Evolutionary conservation across 345 rosid genomes (phyloP).

Genomic region (Eutrema yunnanense): DNA sequence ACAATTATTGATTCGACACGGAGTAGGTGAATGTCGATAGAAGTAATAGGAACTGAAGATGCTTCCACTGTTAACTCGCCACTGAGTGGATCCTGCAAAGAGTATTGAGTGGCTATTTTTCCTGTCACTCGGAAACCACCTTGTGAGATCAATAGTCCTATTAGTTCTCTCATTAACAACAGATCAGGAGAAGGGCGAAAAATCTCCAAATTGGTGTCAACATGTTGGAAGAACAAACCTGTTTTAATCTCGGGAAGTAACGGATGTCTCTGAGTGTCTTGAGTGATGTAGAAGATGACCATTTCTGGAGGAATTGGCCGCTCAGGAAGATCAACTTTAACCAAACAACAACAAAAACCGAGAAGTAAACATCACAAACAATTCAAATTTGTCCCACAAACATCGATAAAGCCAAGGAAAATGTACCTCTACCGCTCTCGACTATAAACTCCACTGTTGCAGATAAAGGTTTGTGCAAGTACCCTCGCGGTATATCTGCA

Average conservation of each 20-base stretch:
- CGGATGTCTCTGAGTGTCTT: slow-evolving; percentile 86
- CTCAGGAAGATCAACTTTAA: slow-evolving; percentile 62
- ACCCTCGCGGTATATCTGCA: slow-evolving; percentile 73
- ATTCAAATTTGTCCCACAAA: background rate
- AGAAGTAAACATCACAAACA: slow-evolving; percentile 13
- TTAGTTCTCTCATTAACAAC: background rate
- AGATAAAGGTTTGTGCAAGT: slow-evolving; percentile 68
- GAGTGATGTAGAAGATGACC: slow-evolving; percentile 83
- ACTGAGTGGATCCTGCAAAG: slow-evolving; percentile 64
- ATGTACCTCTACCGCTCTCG: slow-evolving; percentile 66
- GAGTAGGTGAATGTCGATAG: slow-evolving; percentile 72
- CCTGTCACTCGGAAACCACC: slow-evolving; percentile 90
- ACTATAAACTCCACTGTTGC: slow-evolving; percentile 64
- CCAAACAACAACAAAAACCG: background rate
- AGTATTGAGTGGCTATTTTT: slow-evolving; percentile 63
- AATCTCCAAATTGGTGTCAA: background rate
- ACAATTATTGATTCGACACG: slow-evolving; percentile 68
- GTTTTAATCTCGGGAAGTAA: slow-evolving; percentile 76
- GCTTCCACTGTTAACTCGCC: slow-evolving; percentile 80
- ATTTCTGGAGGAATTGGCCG: slow-evolving; percentile 68
- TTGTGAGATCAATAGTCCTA: slow-evolving; percentile 18
- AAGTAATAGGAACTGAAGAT: slow-evolving; percentile 65
- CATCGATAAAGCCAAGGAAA: background rate
- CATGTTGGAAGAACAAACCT: slow-evolving; percentile 33
- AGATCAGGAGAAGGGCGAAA: background rate